These are phyloP conservation scores for Fabrea salina DNA, from an alignment of 169 alveolate genomes.

Conservation along the genomic window DNA sequence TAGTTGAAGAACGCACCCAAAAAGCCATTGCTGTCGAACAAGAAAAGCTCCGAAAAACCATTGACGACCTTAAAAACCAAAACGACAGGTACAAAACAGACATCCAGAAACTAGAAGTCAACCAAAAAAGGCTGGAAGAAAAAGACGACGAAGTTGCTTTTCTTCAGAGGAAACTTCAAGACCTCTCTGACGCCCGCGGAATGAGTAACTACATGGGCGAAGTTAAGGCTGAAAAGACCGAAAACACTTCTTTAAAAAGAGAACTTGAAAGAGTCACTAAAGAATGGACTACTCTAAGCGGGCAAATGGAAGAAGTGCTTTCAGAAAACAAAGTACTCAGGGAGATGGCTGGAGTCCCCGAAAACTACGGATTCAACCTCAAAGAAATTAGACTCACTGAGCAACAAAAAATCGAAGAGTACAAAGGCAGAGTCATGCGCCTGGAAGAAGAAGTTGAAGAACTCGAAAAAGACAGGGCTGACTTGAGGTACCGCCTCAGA, in stretches of 20 bases:
- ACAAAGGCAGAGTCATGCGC: constrained; percentile 74
- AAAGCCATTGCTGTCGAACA: constrained; percentile 9
- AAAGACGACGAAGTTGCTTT: constrained; percentile 16
- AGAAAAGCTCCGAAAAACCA: constrained; percentile 13
- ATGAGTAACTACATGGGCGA: neutral
- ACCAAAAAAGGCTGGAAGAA: neutral
- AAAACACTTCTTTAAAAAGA: constrained; percentile 30
- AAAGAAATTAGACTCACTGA: constrained; percentile 74
- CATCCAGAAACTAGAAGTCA: neutral
- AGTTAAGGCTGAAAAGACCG: constrained; percentile 16
- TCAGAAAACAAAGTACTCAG: constrained; percentile 82
- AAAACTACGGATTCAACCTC: constrained; percentile 74
- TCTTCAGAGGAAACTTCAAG: neutral
- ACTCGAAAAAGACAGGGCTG: constrained; percentile 80
- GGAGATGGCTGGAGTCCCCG: constrained; percentile 82
- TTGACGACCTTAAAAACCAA: constrained; percentile 2
- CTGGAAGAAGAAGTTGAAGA: constrained; percentile 81
- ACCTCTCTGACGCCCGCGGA: constrained; percentile 1
- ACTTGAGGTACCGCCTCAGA: constrained; percentile 69
- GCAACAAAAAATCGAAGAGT: constrained; percentile 80
- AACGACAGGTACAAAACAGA: neutral
- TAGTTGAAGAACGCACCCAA: neutral
- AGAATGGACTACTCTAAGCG: constrained; percentile 55
- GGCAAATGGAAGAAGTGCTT: constrained; percentile 68
- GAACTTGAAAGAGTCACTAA: constrained; percentile 41